Evolutionary conservation across 1,139 yeast species (phyloP).

Genomic region (Saccharomycopsis hybrid): DNA sequence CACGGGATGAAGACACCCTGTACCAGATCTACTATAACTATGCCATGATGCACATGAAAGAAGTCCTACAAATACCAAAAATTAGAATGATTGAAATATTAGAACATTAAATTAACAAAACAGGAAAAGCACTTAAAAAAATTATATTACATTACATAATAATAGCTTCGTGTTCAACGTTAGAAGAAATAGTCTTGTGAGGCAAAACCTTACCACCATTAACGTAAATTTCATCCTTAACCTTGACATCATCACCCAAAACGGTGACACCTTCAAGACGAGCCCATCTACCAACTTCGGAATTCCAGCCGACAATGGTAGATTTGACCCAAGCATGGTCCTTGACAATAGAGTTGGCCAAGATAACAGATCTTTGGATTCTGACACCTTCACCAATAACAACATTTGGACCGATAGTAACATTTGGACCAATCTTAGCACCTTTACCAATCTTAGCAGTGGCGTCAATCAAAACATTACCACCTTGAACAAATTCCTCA

Average conservation of each 20-base stretch:
- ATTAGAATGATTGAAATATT: too few relatives aligned
- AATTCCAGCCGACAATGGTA: constrained; percentile 98
- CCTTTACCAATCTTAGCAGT: constrained; percentile 87
- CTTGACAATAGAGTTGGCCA: constrained; percentile 85
- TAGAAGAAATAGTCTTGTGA: constrained; percentile 92
- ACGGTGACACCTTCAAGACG: constrained; percentile 98
- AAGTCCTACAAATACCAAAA: too few relatives aligned
- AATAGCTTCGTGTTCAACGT: constrained; percentile 95
- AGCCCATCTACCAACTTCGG: constrained; percentile 98
- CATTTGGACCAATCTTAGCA: constrained; percentile 98
- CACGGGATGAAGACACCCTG: too few relatives aligned
- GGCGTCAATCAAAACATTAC: constrained; percentile 94
- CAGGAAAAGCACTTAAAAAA: too few relatives aligned
- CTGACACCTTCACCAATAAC: constrained; percentile 98
- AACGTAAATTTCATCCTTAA: constrained; percentile 96
- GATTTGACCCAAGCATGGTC: constrained; percentile 98
- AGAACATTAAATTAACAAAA: too few relatives aligned
- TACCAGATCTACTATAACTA: too few relatives aligned
- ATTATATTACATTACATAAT: constrained; percentile 58
- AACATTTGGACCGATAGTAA: constrained; percentile 95
- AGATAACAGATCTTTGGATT: constrained; percentile 89
- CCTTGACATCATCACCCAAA: constrained; percentile 97
- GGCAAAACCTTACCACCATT: constrained; percentile 99
- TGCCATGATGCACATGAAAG: too few relatives aligned
- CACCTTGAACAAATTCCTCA: constrained; percentile 74